Evolutionary conservation across 257 asterid species (phyloP), one percentile per base, ranked within the genome.

Genomic region (Leonotis leonurus): DNA sequence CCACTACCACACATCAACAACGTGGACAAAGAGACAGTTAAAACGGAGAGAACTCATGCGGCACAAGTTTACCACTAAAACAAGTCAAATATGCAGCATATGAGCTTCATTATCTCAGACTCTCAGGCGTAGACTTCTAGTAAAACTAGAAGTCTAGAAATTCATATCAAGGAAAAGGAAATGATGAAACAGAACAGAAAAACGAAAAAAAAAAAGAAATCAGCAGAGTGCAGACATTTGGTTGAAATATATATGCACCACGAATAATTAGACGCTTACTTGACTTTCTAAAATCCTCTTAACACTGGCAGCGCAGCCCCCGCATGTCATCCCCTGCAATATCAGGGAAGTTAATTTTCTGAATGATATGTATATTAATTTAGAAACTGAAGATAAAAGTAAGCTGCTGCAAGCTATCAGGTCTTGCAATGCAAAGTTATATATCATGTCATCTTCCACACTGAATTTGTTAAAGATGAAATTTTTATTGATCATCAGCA

Each of bases 291-390:
- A 77, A 70, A 81, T 84, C 25, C 80, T 79, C 70, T 77, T 84
- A 65, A 84, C 92, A 29, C 83, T 84, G 18, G 86, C 88, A 1
- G 86, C 88, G 17, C 92, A 84, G 20, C 92, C 92, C 54, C 86
- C 89, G 25, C 92, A 84, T 43, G 87, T 75, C 92, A 84, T 84
- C 63, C 92, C 92, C 92, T 84, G 81, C 70, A 80, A 67, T 58
- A 57, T 16, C 40, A 22, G 12, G 39, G 52, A 33, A 39, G 35
- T 25, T 54, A 30, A 50, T 8, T 26, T 26, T 44, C 40, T 14
- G 16, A 35, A 44, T 8, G 43, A 3, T 61, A 22, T 3, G 10
- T 1, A 60, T 4, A n/a, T n/a, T 36, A 22, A 48, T 10, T 57
- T 64, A 20, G 24, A 12, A 49, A 27, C 39, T 33, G 24, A 46